A percentile compares a stretch with the other conserved stretches of the same genome.
Conservation (phyloP, 768 basidiomycete genomes). For the Amanita inopinata region DNA sequence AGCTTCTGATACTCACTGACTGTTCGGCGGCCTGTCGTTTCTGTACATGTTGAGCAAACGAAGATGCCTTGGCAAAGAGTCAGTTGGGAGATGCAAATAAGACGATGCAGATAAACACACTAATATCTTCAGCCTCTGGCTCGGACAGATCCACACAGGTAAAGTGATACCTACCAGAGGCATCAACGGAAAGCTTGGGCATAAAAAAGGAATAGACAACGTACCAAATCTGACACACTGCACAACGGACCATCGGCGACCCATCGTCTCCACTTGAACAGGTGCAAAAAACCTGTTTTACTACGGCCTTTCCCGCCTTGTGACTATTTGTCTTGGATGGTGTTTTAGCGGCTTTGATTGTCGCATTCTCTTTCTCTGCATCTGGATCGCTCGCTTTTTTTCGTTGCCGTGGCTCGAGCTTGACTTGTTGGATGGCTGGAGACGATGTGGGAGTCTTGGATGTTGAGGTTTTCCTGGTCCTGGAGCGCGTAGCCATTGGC, state of each 20-base stretch:
- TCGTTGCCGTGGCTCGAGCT: conserved; percentile 5
- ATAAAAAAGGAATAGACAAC: too few species aligned
- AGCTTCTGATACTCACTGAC: conserved; percentile 61
- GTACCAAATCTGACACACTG: conserved; percentile 62
- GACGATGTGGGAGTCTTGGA: background rate
- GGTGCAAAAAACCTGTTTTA: conserved; percentile 38
- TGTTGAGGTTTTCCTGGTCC: conserved; percentile 6
- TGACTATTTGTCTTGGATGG: conserved; percentile 8
- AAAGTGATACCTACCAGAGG: conserved; percentile 68
- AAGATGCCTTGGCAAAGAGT: conserved; percentile 40
- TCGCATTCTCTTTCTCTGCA: conserved; percentile 6
- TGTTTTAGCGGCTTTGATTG: conserved; percentile 8
- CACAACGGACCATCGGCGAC: conserved; percentile 72
- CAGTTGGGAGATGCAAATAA: conserved; percentile 5
- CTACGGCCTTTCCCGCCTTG: conserved; percentile 1
- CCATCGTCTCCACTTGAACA: conserved; percentile 69
- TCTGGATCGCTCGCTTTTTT: conserved; percentile 6
- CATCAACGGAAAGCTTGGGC: background rate
- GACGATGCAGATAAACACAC: conserved; percentile 39
- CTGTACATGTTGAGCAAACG: conserved; percentile 41
- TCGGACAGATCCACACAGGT: conserved; percentile 57
- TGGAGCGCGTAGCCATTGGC: conserved; percentile 7
- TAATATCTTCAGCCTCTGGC: conserved; percentile 65
- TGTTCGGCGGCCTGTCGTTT: conserved; percentile 53
- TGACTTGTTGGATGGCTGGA: background rate